These are phyloP conservation scores for Kingdonia uniflora DNA, from an alignment of 164 flowering plant genomes.

Conservation along the genomic window DNA sequence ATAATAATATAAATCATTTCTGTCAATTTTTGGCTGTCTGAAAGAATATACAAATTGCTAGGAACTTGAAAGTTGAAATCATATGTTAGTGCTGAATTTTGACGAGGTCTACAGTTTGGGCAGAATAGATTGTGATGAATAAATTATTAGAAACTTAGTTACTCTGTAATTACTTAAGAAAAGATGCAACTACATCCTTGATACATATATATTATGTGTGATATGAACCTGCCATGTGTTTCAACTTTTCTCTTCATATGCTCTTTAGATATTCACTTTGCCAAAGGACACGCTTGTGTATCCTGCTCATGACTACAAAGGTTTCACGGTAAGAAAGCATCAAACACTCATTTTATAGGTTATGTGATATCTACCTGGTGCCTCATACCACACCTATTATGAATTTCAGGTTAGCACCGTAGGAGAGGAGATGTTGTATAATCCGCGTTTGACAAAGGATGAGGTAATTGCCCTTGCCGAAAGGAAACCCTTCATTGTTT, in stretches of 20 bases:
- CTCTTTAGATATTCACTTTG: conserved; percentile 71
- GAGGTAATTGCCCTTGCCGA: conserved; percentile 30
- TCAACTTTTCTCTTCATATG: background rate
- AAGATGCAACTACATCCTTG: too few relatives aligned
- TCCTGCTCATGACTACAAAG: conserved; percentile 96
- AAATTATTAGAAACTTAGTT: too few relatives aligned
- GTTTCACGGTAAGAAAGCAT: conserved; percentile 55
- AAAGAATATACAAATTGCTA: too few relatives aligned
- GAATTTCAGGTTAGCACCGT: conserved; percentile 71
- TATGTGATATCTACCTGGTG: conserved; percentile 3
- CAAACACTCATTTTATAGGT: background rate
- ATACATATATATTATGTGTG: too few relatives aligned
- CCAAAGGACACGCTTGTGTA: conserved; percentile 77
- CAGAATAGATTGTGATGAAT: too few relatives aligned
- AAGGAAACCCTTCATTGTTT: background rate
- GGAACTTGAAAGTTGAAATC: too few relatives aligned
- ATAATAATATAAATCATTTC: too few relatives aligned
- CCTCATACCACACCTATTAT: conserved; percentile 11
- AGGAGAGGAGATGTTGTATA: conserved; percentile 75
- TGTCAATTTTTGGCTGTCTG: too few relatives aligned
- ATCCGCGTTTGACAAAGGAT: conserved; percentile 80
- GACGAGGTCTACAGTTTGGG: too few relatives aligned
- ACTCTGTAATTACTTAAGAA: too few relatives aligned
- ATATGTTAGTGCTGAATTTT: too few relatives aligned
- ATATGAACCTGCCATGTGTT: too few relatives aligned